Base-by-base conservation (phyloP, 2,329 filamentous ascomycete species). In the Fusarium neocosmosporiellum region DNA sequence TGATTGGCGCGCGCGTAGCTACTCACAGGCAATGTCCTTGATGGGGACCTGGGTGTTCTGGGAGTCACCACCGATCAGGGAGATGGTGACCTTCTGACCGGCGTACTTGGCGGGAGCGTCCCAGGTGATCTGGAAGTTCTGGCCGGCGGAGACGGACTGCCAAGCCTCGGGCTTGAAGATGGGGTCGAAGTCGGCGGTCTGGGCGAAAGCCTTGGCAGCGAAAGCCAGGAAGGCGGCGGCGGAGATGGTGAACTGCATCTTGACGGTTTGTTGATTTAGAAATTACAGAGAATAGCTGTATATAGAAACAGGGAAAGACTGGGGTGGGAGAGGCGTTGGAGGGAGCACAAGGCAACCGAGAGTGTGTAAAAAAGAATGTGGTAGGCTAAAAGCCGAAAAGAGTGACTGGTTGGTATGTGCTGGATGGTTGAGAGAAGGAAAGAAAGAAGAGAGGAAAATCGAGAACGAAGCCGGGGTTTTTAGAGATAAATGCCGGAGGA, bases 141-240 rank as follows among this genome's bases (percentile, higher is more conserved):
- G 72, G 75, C 89, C 89, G 46, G 88, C 86, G 34, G 80, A 62
- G 71, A 91, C 71, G 53, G 80, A 68, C 79, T 87, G 80, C 75
- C 81, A 81, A 59, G 82, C 43, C 34, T 76, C 72, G 67, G 90
- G 90, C 67, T 81, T 81, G 75, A 78, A 83, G 79, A 92, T 83
- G 77, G 84, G 80, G 79, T 90, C 85, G 82, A 91, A 92, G 77
- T 85, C 86, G n/a, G 81, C 65, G 57, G 86, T 87, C 81, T 89
- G 88, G 59, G 88, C 89, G 67, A 88, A 71, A 72, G 80, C 86
- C 70, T 86, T 80, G 81, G 83, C 83, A 76, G 84, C 84, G 72
- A 88, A 83, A 78, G 88, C 88, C 83, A 90, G 75, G 73, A 87
- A 72, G 78, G 88, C 81, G 68, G 86, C 81, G 76, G 83, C 79